Conservation (phyloP, 2,329 filamentous ascomycete genomes). For the Microcyclospora tardicrescens region DNA sequence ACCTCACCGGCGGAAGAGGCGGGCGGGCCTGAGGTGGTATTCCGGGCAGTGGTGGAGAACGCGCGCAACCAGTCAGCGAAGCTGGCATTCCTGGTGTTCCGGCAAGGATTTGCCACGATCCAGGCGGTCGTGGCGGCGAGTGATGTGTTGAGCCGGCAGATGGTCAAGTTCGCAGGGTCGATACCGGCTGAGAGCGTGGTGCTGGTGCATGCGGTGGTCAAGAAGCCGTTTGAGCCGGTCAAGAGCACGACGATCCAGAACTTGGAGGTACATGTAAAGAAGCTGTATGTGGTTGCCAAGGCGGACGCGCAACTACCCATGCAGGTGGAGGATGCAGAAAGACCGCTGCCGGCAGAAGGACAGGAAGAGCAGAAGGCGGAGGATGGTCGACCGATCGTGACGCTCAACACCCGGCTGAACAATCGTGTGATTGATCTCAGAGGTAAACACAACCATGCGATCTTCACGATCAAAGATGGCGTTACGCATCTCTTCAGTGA, state of each 20-base stretch:
- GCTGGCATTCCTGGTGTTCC: conserved; percentile 78
- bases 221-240: conserved; percentile 74
- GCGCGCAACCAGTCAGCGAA: conserved; percentile 78
- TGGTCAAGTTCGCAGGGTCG: conserved; percentile 81
- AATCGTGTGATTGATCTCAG: conserved; percentile 90
- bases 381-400: conserved; percentile 54
- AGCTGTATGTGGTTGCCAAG: conserved; percentile 64
- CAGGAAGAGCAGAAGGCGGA: conserved; percentile 39
- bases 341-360: conserved; percentile 34
- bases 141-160: conserved; percentile 55
- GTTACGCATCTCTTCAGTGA: conserved; percentile 61
- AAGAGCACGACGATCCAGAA: conserved; percentile 72
- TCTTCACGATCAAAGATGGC: conserved; percentile 57
- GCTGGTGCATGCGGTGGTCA: conserved; percentile 62
- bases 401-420: conserved; percentile 72
- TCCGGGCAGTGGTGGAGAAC: conserved; percentile 78
- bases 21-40: conserved; percentile 46
- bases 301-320: conserved; percentile 49
- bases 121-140: conserved; percentile 64
- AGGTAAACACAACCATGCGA: conserved; percentile 79
- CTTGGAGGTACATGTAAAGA: conserved; percentile 78
- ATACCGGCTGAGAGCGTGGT: conserved; percentile 65
- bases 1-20: conserved; percentile 31
- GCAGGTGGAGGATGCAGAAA: conserved; percentile 41
- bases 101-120: conserved; percentile 61